Conservation (phyloP, 371 early-diverging fungal genomes). For the Rhizopus arrhizus region DNA sequence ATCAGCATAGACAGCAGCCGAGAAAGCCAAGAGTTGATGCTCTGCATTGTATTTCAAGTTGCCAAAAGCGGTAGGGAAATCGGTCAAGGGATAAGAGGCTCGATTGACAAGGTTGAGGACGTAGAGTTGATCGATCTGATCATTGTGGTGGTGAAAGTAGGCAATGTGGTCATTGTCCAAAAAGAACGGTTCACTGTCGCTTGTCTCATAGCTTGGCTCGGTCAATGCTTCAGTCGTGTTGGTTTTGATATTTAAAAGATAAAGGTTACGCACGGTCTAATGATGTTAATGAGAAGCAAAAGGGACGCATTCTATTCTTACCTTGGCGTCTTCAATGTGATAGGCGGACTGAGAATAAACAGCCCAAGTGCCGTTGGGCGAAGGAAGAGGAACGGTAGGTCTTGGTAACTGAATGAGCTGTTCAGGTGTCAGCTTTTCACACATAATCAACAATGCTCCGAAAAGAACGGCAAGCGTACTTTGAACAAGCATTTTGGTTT, state of each 20-base stretch:
- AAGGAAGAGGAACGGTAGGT: conserved; percentile 47
- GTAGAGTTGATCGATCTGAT: conserved; percentile 44
- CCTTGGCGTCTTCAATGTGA: conserved; percentile 47
- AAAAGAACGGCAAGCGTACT: conserved; percentile 12
- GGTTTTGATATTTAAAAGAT: conserved; percentile 42
- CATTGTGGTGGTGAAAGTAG: conserved; percentile 41
- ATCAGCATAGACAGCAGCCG: conserved; percentile 54
- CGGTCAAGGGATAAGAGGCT: conserved; percentile 47
- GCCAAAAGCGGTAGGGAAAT: conserved; percentile 51
- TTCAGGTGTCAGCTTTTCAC: conserved; percentile 43
- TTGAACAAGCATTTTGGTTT: conserved; percentile 18
- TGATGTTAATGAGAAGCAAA: neutral
- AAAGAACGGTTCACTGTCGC: conserved; percentile 57
- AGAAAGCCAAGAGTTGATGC: conserved; percentile 53
- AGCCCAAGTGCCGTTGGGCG: conserved; percentile 52
- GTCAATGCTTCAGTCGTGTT: conserved; percentile 42
- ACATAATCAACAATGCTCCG: conserved; percentile 17
- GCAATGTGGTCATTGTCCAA: conserved; percentile 56
- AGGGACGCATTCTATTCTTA: conserved; percentile 5
- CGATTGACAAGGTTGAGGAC: conserved; percentile 38
- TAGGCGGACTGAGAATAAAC: conserved; percentile 59
- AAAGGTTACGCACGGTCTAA: conserved; percentile 50
- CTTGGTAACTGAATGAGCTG: conserved; percentile 57
- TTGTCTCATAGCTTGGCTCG: conserved; percentile 35
- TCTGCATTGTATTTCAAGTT: conserved; percentile 52